Conservation (phyloP, 2,329 filamentous ascomycete genomes). For the Trichoderma arundinaceum region DNA sequence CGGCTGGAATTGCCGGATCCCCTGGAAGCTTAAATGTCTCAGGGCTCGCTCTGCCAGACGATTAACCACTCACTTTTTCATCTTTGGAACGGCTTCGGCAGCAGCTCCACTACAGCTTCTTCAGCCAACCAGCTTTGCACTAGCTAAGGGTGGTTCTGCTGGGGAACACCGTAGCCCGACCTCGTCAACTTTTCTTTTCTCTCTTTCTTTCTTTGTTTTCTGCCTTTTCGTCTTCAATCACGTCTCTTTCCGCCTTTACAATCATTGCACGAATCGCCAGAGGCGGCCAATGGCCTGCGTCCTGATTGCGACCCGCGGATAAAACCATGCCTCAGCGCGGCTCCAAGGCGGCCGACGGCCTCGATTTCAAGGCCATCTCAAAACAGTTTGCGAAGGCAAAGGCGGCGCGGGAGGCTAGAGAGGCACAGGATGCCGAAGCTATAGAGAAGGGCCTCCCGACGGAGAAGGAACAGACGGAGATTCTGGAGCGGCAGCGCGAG, state of each 20-base stretch:
- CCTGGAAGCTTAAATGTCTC: slow-evolving; percentile 27
- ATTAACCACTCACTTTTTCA: slow-evolving; percentile 12
- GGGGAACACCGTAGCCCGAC: slow-evolving; percentile 28
- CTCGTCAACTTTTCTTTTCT: slow-evolving; percentile 6
- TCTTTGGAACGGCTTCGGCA: background rate
- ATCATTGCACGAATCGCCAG: background rate
- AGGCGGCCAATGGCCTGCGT: slow-evolving; percentile 31
- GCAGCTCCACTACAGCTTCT: slow-evolving; percentile 24
- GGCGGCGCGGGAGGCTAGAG: slow-evolving; percentile 50
- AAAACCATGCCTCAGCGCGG: slow-evolving; percentile 40
- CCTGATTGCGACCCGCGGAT: slow-evolving; percentile 27
- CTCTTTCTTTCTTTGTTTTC: background rate
- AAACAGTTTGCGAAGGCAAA: slow-evolving; percentile 61
- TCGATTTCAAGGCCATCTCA: slow-evolving; percentile 60
- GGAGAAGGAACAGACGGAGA: slow-evolving; percentile 45
- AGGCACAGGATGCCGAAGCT: slow-evolving; percentile 45
- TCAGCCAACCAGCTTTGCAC: slow-evolving; percentile 26
- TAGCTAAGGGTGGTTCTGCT: slow-evolving; percentile 19
- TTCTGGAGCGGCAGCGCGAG: slow-evolving; percentile 52
- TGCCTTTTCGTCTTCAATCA: background rate
- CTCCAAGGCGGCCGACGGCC: slow-evolving; percentile 38
- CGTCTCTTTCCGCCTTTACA: background rate
- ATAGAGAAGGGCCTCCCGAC: slow-evolving; percentile 41
- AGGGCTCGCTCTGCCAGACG: background rate
- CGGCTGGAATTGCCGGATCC: slow-evolving; percentile 11